Evolutionary conservation across 495 filamentous ascomycete genomes (phyloP).

Genomic region (Trichocladium antarcticum): DNA sequence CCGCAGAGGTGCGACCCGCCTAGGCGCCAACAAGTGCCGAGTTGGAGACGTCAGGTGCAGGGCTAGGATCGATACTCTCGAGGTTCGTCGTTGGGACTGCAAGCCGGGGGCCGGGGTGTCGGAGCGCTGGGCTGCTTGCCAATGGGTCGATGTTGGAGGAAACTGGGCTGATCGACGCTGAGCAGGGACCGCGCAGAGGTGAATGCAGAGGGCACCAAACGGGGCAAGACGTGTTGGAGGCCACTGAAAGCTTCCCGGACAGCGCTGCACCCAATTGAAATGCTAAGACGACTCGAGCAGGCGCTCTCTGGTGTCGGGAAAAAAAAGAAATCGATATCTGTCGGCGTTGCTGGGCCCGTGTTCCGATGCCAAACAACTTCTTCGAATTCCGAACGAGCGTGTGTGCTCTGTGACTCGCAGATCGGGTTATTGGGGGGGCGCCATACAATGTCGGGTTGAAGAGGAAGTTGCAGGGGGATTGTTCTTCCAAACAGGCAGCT

Average conservation of each 20-base stretch:
- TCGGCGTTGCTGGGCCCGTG: too few species aligned
- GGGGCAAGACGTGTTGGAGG: conserved; percentile 11
- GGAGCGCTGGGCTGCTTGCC: conserved; percentile 14
- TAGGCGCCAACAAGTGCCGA: conserved; percentile 13
- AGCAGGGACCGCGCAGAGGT: conserved; percentile 5
- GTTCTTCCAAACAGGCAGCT: too few species aligned
- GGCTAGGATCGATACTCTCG: conserved; percentile 10
- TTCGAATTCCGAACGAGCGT: too few species aligned
- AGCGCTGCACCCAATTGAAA: too few species aligned
- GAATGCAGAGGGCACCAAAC: conserved; percentile 15
- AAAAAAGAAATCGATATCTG: too few species aligned
- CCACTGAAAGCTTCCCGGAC: not conserved
- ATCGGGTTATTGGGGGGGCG: too few species aligned
- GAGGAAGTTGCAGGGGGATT: not conserved
- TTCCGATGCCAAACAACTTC: too few species aligned
- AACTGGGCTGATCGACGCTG: conserved; percentile 25
- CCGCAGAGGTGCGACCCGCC: conserved; percentile 1
- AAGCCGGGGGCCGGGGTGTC: conserved; percentile 13
- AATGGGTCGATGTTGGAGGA: conserved; percentile 27
- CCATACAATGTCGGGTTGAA: not conserved
- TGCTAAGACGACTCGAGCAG: too few species aligned
- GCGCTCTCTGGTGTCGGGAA: too few species aligned
- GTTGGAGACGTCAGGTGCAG: too few species aligned
- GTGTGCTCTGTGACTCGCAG: too few species aligned
- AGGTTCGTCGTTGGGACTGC: conserved; percentile 14